A percentile compares a stretch with the other conserved stretches of the same genome.
These are phyloP conservation scores for Zanthoxylum bungeanum DNA, from an alignment of 345 rosid genomes.

Conservation along the genomic window DNA sequence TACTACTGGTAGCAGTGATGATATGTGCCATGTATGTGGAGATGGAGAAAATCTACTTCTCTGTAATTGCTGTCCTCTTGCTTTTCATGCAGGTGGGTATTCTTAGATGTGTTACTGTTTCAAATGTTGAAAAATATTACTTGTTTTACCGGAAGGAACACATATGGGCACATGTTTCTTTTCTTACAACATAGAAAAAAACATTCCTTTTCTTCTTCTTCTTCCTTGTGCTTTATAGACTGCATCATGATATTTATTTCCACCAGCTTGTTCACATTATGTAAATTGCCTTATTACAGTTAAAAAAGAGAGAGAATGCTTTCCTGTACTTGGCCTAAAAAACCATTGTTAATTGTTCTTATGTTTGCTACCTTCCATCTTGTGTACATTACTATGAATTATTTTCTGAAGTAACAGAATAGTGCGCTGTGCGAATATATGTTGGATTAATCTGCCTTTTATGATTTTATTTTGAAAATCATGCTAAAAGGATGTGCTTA, in stretches of 20 bases:
- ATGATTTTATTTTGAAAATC: background rate
- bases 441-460: background rate
- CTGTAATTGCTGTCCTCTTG: conserved; percentile 83
- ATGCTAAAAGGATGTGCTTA: background rate
- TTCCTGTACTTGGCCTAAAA: background rate
- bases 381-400: background rate
- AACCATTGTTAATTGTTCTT: too few relatives aligned
- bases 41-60: conserved; percentile 71
- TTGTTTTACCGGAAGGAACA: background rate
- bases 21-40: conserved; percentile 89
- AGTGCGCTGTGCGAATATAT: background rate
- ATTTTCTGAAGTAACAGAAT: background rate
- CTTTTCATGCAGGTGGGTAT: conserved; percentile 74
- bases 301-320: background rate
- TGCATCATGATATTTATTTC: background rate
- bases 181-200: background rate
- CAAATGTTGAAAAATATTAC: background rate
- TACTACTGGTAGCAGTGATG: conserved; percentile 72
- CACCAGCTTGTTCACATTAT: background rate
- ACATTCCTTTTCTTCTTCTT: background rate
- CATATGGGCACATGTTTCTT: background rate
- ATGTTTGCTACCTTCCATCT: background rate
- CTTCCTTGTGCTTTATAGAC: background rate
- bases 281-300: background rate
- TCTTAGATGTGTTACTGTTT: background rate